phyloP scores from a whole-genome alignment of 805 yeast genomes.

The Ogataea haglerorum region DNA sequence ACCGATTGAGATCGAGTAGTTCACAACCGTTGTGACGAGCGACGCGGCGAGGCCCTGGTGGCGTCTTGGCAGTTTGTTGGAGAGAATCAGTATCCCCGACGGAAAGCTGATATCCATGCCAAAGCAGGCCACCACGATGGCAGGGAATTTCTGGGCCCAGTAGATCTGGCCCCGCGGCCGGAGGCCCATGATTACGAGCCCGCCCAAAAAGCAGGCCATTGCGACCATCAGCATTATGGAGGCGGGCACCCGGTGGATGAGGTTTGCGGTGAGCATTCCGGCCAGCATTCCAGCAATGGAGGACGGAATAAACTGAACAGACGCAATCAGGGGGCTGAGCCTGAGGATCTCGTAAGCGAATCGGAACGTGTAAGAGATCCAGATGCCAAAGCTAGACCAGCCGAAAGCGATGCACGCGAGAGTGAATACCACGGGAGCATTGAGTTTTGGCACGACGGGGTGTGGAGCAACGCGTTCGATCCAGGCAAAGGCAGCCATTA shows the following conservation, averaged over 20 bases:
- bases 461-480: slow-evolving; percentile 40
- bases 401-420: slow-evolving; percentile 54
- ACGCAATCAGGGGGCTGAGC: slow-evolving; percentile 43
- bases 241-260: slow-evolving; percentile 46
- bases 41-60: slow-evolving; percentile 82
- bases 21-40: slow-evolving; percentile 63
- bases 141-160: slow-evolving; percentile 56
- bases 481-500: slow-evolving; percentile 43
- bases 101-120: slow-evolving; percentile 83
- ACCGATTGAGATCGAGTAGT: slow-evolving; percentile 68
- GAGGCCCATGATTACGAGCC: slow-evolving; percentile 49
- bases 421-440: slow-evolving; percentile 43
- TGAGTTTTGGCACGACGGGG: slow-evolving; percentile 40
- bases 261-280: slow-evolving; percentile 46
- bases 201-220: slow-evolving; percentile 52
- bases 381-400: slow-evolving; percentile 77
- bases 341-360: slow-evolving; percentile 48
- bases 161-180: slow-evolving; percentile 59
- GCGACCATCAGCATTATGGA: slow-evolving; percentile 49
- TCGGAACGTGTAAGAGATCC: slow-evolving; percentile 62
- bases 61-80: slow-evolving; percentile 54
- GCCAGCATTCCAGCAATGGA: slow-evolving; percentile 55
- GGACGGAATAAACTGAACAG: slow-evolving; percentile 44
- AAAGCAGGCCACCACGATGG: slow-evolving; percentile 53
- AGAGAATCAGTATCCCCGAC: slow-evolving; percentile 61